phyloP scores from a whole-genome alignment of 306 rosid genomes.

The Vigna angularis region DNA sequence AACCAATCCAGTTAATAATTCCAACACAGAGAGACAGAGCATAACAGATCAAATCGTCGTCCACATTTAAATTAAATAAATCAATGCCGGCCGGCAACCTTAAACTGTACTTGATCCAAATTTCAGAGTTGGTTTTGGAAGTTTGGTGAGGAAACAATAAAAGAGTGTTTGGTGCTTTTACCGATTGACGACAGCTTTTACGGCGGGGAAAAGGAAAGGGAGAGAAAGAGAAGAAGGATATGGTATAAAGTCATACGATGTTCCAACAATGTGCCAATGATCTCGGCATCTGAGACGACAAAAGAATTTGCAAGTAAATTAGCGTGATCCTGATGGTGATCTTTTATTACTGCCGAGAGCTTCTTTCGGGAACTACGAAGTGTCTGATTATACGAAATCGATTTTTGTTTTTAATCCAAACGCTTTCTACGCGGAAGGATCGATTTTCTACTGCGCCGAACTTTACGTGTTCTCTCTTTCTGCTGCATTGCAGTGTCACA shows the following conservation, averaged over 20 bases:
- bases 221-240: not conserved
- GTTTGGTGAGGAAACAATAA: not conserved
- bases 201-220: not conserved
- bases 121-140: not conserved
- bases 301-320: not conserved
- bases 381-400: not conserved
- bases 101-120: not conserved
- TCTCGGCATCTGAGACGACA: not conserved
- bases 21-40: slow-evolving; percentile 35
- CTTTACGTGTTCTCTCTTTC: not conserved
- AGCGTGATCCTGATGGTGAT: slow-evolving; percentile 1
- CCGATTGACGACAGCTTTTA: slow-evolving; percentile 9
- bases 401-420: slow-evolving; percentile 10
- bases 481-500: not conserved
- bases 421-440: slow-evolving; percentile 33
- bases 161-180: slow-evolving; percentile 1
- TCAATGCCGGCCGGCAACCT: slow-evolving; percentile 57
- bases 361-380: slow-evolving; percentile 39
- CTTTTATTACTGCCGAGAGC: slow-evolving; percentile 13
- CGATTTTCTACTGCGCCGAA: not conserved
- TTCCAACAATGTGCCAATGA: not conserved
- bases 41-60: not conserved
- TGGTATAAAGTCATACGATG: not conserved
- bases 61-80: not conserved
- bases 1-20: slow-evolving; percentile 40